These are phyloP conservation scores for Syncephalastrum sp. DNA, from an alignment of 371 early-diverging fungal species.

Conservation along the genomic window DNA sequence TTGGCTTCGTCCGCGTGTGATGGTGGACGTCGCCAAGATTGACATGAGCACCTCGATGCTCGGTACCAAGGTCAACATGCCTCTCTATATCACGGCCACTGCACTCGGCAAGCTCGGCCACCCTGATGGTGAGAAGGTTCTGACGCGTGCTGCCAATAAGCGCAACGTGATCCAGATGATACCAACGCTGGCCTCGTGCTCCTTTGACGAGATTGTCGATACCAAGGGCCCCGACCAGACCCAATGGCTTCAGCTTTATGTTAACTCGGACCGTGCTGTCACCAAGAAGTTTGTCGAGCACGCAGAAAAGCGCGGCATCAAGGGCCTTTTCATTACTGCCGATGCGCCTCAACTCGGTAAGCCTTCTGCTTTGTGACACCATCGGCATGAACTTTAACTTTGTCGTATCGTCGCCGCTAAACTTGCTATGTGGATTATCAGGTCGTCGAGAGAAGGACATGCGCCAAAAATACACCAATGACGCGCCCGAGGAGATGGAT, in stretches of 20 bases:
- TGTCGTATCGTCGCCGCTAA: not conserved
- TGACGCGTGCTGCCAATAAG: constrained; percentile 62
- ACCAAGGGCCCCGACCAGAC: constrained; percentile 40
- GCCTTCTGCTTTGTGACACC: not conserved
- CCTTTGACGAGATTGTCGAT: constrained; percentile 60
- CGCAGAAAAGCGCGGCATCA: constrained; percentile 83
- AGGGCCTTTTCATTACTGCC: constrained; percentile 86
- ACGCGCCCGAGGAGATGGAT: constrained; percentile 35
- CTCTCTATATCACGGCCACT: constrained; percentile 58
- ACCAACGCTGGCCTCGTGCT: constrained; percentile 74
- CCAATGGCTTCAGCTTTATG: constrained; percentile 91
- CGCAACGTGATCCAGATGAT: constrained; percentile 64
- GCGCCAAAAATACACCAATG: constrained; percentile 63
- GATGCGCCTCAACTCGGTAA: constrained; percentile 85
- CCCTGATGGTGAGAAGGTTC: constrained; percentile 72
- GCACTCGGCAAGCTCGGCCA: constrained; percentile 75
- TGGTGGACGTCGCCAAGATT: constrained; percentile 72
- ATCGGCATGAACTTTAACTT: not conserved
- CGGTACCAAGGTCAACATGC: constrained; percentile 55
- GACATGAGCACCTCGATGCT: constrained; percentile 63
- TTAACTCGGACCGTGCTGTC: constrained; percentile 77
- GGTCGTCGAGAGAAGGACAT: constrained; percentile 91
- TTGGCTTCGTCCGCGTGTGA: constrained; percentile 75
- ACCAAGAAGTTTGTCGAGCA: constrained; percentile 71
- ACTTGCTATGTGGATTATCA: constrained; percentile 9